These are phyloP conservation scores for Saccharomyces hybrid DNA, from an alignment of 1,139 yeast species.

Conservation along the genomic window DNA sequence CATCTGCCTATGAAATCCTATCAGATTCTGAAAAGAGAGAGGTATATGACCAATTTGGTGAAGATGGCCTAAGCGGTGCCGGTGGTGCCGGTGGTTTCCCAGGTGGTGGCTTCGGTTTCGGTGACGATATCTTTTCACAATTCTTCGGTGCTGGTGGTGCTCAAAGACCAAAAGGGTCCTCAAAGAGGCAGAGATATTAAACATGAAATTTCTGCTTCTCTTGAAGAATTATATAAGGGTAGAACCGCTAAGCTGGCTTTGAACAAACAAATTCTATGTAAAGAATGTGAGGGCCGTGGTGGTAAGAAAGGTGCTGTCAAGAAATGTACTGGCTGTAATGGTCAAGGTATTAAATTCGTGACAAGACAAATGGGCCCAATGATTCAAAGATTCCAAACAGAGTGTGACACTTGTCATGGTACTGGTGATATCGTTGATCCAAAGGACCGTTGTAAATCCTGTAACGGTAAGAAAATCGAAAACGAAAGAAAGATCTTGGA, in stretches of 20 bases:
- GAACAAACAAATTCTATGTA: slow-evolving; percentile 85
- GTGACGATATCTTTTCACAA: slow-evolving; percentile 86
- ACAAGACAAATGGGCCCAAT: slow-evolving; percentile 99
- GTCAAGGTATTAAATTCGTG: slow-evolving; percentile 85
- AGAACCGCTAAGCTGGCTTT: slow-evolving; percentile 89
- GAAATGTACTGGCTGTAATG: slow-evolving; percentile 79
- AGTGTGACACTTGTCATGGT: slow-evolving; percentile 89
- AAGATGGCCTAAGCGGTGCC: slow-evolving; percentile 78
- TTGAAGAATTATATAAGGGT: slow-evolving; percentile 93
- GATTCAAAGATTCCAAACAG: slow-evolving; percentile 95
- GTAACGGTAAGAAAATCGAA: slow-evolving; percentile 83
- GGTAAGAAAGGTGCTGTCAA: slow-evolving; percentile 89
- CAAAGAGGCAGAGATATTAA: slow-evolving; percentile 82
- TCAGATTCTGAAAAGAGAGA: slow-evolving; percentile 85
- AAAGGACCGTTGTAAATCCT: slow-evolving; percentile 79
- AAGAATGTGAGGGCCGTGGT: slow-evolving; percentile 87
- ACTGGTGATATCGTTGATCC: slow-evolving; percentile 83
- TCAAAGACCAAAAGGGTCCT: slow-evolving; percentile 81
- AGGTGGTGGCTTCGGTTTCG: slow-evolving; percentile 44
- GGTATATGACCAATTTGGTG: slow-evolving; percentile 82
- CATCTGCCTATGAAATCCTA: slow-evolving; percentile 83
- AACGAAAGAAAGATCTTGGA: slow-evolving; percentile 88
- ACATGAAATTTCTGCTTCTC: slow-evolving; percentile 75
- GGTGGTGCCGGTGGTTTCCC: slow-evolving; percentile 62
- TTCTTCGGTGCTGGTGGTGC: slow-evolving; percentile 69